Conservation (phyloP, 257 asterid species). For the Cordia subcordata region DNA sequence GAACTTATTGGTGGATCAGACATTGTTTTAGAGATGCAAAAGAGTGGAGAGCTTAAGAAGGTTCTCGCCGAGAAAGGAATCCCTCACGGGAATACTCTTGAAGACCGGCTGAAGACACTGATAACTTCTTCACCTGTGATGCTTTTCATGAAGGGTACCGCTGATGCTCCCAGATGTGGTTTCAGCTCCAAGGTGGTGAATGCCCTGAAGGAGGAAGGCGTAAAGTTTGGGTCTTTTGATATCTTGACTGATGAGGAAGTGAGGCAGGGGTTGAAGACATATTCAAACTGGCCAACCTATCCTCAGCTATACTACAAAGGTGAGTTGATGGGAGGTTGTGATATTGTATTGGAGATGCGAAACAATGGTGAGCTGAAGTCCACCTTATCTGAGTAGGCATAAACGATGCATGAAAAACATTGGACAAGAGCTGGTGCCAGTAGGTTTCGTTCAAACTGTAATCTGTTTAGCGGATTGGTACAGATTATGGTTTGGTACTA, state of each 20-base stretch:
- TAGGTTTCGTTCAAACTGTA: no score
- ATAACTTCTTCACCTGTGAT: slow-evolving; percentile 53
- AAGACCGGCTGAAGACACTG: slow-evolving; percentile 59
- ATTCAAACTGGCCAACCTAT: slow-evolving; percentile 96
- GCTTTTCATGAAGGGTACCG: slow-evolving; percentile 89
- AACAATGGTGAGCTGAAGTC: slow-evolving; percentile 64
- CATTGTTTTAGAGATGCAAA: slow-evolving; percentile 95
- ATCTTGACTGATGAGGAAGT: slow-evolving; percentile 79
- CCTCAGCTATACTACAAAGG: slow-evolving; percentile 94
- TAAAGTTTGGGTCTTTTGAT: slow-evolving; percentile 80
- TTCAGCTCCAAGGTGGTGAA: slow-evolving; percentile 91
- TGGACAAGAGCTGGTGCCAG: no score
- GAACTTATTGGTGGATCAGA: slow-evolving; percentile 97
- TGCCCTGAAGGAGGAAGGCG: slow-evolving; percentile 61
- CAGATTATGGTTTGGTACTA: background rate
- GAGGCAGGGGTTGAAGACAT: slow-evolving; percentile 85
- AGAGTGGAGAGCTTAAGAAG: slow-evolving; percentile 87
- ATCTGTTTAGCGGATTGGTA: background rate
- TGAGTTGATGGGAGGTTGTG: slow-evolving; percentile 94
- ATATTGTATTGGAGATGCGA: slow-evolving; percentile 72
- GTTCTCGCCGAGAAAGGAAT: slow-evolving; percentile 66
- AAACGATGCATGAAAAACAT: background rate
- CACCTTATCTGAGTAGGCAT: slow-evolving; percentile 53
- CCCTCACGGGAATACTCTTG: slow-evolving; percentile 35
- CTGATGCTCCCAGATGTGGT: slow-evolving; percentile 79